Percentiles rank a stretch among this genome's conserved stretches.
Conservation (phyloP, 2,329 filamentous ascomycete genomes). For the Penicillium italicum region DNA sequence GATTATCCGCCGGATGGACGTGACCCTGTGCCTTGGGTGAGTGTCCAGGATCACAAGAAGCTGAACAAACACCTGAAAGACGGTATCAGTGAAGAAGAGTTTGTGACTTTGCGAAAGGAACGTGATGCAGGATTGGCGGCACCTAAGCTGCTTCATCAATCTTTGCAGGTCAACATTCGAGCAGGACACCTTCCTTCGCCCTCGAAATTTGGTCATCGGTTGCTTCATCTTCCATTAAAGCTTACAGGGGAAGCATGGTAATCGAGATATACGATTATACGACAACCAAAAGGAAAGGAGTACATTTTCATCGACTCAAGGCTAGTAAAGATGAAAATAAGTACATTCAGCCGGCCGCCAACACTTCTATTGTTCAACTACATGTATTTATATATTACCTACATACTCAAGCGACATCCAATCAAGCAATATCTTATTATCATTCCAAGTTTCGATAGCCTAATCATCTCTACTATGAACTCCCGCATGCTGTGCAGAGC, state of each 20-base stretch:
- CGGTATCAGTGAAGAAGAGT: conserved; percentile 43
- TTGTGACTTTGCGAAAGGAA: conserved; percentile 43
- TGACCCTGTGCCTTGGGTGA: conserved; percentile 42
- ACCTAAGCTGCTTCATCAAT: conserved; percentile 50
- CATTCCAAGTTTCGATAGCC: neutral
- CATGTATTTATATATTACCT: neutral
- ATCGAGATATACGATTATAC: neutral
- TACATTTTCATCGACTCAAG: neutral
- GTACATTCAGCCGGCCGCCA: neutral
- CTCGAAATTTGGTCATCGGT: conserved; percentile 21
- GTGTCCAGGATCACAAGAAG: conserved; percentile 46
- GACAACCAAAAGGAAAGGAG: neutral
- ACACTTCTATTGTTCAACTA: neutral
- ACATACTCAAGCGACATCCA: neutral
- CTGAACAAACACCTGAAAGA: conserved; percentile 51
- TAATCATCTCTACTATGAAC: neutral
- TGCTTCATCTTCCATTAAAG: conserved; percentile 34
- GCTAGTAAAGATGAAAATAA: neutral
- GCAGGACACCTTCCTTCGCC: conserved; percentile 44
- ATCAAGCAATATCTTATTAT: neutral
- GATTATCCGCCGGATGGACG: conserved; percentile 50
- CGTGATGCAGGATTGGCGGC: conserved; percentile 46
- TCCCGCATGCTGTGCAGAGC: neutral
- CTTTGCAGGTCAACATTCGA: conserved; percentile 53
- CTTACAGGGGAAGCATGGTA: conserved; percentile 25